Conservation (phyloP, 2,329 filamentous ascomycete genomes). For the Acephala macrosclerotiorum region DNA sequence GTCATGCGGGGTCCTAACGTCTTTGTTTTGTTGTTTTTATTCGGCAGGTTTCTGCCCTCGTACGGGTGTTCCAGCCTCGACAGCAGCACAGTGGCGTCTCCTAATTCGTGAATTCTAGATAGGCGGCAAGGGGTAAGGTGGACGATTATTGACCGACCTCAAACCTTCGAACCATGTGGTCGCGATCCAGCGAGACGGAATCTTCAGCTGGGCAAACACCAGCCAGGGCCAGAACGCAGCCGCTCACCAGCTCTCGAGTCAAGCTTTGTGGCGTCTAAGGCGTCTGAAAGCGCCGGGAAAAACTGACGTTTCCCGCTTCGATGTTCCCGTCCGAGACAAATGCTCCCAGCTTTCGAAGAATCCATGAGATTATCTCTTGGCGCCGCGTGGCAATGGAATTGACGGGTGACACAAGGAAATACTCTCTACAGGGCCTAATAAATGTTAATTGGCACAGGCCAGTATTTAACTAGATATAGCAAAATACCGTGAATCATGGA, state of each 20-base stretch:
- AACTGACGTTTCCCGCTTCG: neutral
- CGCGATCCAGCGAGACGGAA: neutral
- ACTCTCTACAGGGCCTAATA: too few relatives aligned
- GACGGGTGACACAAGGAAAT: too few relatives aligned
- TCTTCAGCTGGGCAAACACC: neutral
- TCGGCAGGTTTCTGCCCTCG: neutral
- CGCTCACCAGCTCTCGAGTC: neutral
- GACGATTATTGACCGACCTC: neutral
- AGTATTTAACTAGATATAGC: too few relatives aligned
- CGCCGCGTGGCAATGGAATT: neutral
- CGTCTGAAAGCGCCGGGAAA: neutral
- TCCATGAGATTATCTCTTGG: neutral
- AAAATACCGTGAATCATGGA: too few relatives aligned
- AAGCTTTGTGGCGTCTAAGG: constrained; percentile 13
- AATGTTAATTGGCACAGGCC: too few relatives aligned
- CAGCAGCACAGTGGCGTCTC: neutral
- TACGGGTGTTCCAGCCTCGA: neutral
- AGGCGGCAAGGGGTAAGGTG: neutral
- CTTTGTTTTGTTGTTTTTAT: neutral
- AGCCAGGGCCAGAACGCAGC: neutral
- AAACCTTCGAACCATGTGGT: neutral
- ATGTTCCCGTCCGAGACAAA: neutral
- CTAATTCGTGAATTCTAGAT: neutral
- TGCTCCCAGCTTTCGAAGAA: neutral
- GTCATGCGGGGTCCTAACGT: neutral